phyloP scores from a whole-genome alignment of 768 basidiomycete species.

The Pleurotus cornucopiae region DNA sequence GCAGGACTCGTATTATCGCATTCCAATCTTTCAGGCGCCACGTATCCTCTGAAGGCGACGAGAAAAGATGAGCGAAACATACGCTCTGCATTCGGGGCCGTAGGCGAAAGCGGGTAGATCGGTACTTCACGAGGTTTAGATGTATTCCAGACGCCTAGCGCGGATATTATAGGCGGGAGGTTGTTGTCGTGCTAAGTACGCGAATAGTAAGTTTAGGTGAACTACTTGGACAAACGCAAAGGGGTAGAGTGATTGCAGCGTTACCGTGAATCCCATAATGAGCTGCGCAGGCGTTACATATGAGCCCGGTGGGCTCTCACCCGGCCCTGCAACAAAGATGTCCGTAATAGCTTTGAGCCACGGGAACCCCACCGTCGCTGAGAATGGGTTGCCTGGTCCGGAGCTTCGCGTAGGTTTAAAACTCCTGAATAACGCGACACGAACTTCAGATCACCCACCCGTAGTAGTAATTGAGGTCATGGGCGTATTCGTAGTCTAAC shows the following conservation, averaged over 20 bases:
- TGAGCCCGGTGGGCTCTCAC: conserved; percentile 16
- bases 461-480: conserved; percentile 43
- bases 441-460: conserved; percentile 20
- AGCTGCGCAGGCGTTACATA: conserved; percentile 32
- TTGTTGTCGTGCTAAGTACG: conserved; percentile 37
- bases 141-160: conserved; percentile 39
- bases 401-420: conserved; percentile 20
- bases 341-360: conserved; percentile 35
- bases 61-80: conserved; percentile 35
- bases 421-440: background rate
- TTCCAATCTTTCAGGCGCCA: conserved; percentile 36
- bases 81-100: conserved; percentile 23
- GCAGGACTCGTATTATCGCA: conserved; percentile 17
- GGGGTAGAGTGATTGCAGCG: background rate
- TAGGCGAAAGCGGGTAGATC: conserved; percentile 34
- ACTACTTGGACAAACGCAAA: background rate
- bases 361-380: conserved; percentile 33
- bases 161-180: conserved; percentile 35
- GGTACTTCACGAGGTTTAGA: conserved; percentile 15
- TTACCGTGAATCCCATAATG: conserved; percentile 39
- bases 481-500: conserved; percentile 40
- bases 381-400: conserved; percentile 40
- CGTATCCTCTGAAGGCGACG: conserved; percentile 35
- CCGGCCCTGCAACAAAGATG: conserved; percentile 29
- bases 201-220: background rate